These are phyloP conservation scores for Mollisiaceae sp. DNA, from an alignment of 2,329 filamentous ascomycete genomes.

Conservation along the genomic window DNA sequence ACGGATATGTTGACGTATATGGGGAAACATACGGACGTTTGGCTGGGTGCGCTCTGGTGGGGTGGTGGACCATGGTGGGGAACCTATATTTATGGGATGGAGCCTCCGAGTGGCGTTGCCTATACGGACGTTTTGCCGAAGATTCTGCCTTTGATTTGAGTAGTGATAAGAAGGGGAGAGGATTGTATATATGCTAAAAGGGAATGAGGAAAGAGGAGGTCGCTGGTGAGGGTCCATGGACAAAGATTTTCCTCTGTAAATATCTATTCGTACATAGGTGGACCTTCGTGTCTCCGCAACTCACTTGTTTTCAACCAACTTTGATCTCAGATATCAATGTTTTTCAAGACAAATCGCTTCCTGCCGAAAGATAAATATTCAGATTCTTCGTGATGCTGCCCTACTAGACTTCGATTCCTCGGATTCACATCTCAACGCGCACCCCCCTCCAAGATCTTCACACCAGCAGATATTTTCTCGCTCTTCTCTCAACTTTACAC, in stretches of 20 bases:
- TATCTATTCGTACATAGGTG: not conserved
- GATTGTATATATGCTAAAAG: not conserved
- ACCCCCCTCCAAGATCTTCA: not conserved
- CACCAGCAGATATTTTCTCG: not conserved
- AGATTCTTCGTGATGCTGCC: not conserved
- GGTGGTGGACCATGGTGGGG: constrained; percentile 59
- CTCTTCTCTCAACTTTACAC: not conserved
- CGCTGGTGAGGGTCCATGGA: not conserved
- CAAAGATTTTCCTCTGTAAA: not conserved
- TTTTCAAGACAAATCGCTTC: not conserved
- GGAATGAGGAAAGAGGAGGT: not conserved
- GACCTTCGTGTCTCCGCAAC: not conserved
- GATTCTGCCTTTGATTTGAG: constrained; percentile 22
- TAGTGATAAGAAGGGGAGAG: not conserved
- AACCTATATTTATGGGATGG: constrained; percentile 54
- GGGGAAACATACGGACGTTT: constrained; percentile 55
- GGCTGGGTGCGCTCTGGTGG: constrained; percentile 59
- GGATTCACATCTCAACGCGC: not conserved
- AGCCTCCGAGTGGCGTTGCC: constrained; percentile 52
- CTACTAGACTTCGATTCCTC: not conserved
- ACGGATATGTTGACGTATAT: constrained; percentile 55
- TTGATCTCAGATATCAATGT: not conserved
- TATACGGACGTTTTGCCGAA: constrained; percentile 27
- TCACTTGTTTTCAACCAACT: not conserved
- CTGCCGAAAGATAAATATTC: not conserved